Percentiles rank a stretch among this genome's conserved stretches.
Conservation (phyloP, 345 rosid genomes). For the Cardamine chenopodiifolia region DNA sequence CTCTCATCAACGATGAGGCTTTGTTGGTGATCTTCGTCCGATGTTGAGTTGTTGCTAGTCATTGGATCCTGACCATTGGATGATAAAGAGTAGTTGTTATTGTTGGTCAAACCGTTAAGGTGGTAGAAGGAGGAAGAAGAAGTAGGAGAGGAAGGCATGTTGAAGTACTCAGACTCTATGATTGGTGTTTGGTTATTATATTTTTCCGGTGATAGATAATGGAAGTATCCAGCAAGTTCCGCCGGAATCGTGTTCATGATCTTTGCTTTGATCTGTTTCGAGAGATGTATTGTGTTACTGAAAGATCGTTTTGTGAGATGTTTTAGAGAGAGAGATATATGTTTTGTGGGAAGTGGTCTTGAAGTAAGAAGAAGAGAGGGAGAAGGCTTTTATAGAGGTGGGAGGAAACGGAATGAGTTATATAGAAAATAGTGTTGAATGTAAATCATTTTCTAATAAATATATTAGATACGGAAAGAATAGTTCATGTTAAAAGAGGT, state of each 20-base stretch:
- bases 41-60: constrained; percentile 77
- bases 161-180: constrained; percentile 46
- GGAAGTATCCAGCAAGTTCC: constrained; percentile 55
- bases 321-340: constrained; percentile 27
- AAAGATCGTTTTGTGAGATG: not conserved
- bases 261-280: constrained; percentile 19
- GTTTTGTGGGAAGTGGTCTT: constrained; percentile 35
- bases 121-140: constrained; percentile 43
- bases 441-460: constrained; percentile 11
- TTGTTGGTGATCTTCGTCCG: constrained; percentile 73
- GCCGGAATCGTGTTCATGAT: constrained; percentile 56
- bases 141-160: constrained; percentile 46
- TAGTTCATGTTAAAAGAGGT: constrained; percentile 5
- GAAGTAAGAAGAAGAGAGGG: constrained; percentile 40
- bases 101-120: constrained; percentile 47
- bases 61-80: constrained; percentile 44
- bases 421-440: constrained; percentile 16
- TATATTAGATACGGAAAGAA: constrained; percentile 6
- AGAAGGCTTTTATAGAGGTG: constrained; percentile 56
- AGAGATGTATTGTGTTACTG: not conserved
- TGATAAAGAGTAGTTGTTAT: constrained; percentile 46
- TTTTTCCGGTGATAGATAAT: constrained; percentile 50
- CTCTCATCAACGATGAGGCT: constrained; percentile 70
- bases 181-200: constrained; percentile 30
- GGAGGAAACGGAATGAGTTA: constrained; percentile 9